Evolutionary conservation across 805 yeast genomes (phyloP).

Genomic region (Kluyveromyces lactis): DNA sequence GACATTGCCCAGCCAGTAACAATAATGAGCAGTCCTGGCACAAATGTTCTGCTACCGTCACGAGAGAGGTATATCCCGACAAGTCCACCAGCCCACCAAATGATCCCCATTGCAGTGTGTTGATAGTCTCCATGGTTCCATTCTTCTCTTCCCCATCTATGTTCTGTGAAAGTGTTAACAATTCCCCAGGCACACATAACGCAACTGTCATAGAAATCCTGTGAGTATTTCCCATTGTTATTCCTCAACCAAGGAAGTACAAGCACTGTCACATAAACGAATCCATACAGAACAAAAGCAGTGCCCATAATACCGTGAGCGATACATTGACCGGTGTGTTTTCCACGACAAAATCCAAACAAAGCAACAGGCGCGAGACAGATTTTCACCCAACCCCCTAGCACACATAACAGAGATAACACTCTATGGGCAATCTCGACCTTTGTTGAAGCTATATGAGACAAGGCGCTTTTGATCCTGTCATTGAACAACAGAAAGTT

Average conservation of each 20-base stretch:
- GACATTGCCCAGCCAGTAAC: slow-evolving; percentile 95
- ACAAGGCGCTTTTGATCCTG: slow-evolving; percentile 29
- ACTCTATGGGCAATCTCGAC: slow-evolving; percentile 34
- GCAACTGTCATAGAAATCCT: slow-evolving; percentile 76
- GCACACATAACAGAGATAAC: slow-evolving; percentile 37
- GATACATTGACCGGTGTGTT: slow-evolving; percentile 86
- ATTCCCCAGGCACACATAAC: slow-evolving; percentile 87
- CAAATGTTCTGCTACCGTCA: slow-evolving; percentile 56
- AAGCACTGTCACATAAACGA: slow-evolving; percentile 55
- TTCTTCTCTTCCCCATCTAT: slow-evolving; percentile 81
- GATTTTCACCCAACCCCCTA: slow-evolving; percentile 71
- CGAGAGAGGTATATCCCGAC: slow-evolving; percentile 72
- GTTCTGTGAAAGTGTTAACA: slow-evolving; percentile 92
- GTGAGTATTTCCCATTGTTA: slow-evolving; percentile 46
- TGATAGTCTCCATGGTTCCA: slow-evolving; percentile 94
- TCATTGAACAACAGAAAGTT: slow-evolving; percentile 32
- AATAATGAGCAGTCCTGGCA: slow-evolving; percentile 75
- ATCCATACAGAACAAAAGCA: slow-evolving; percentile 75
- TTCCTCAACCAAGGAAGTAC: slow-evolving; percentile 68
- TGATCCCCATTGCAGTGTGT: slow-evolving; percentile 92
- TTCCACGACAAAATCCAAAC: slow-evolving; percentile 79
- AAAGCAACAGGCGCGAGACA: slow-evolving; percentile 77
- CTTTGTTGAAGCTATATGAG: slow-evolving; percentile 31
- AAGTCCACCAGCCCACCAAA: slow-evolving; percentile 94
- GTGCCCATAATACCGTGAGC: slow-evolving; percentile 98